Evolutionary conservation across 768 basidiomycete species (phyloP), one percentile per base, ranked within the genome.

Genomic region (Coprinopsis strossmayeri): DNA sequence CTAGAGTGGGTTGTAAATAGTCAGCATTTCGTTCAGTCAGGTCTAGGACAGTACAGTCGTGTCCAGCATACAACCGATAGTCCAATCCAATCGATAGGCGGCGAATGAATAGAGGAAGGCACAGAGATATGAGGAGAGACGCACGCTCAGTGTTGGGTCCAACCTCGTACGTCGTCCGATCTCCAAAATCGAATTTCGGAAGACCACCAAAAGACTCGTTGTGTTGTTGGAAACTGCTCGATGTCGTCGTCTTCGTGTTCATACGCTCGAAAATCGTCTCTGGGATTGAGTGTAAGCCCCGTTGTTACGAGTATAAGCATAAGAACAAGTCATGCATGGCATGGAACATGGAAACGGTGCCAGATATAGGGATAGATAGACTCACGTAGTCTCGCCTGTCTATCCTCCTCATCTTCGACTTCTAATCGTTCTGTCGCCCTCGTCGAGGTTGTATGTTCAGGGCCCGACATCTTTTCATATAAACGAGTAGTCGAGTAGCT

Each of bases 71-170:
- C 7, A 32, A 32, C 30, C 30, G 30, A 7, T 32, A 32, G 30
- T 32, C 18, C 10, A 18, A 9, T 9, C 34, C 13, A 23, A 49
- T n/a, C n/a, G n/a, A n/a, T n/a, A n/a, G n/a, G n/a, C n/a, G n/a
- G n/a, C n/a, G n/a, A n/a, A n/a, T n/a, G n/a, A n/a, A n/a, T n/a
- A n/a, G n/a, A n/a, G n/a, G n/a, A n/a, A 11, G 28, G 30, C 46
- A 46, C 28, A 45, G 34, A 54, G 34, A 39, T 37, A 39, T 21
- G 24, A 11, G 18, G 10, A 47, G 10, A 28, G 28, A 66, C 79
- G 46, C 58, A 81, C 81, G 69, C 53, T 78, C 77, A 47, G 68
- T 59, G 17, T 76, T 73, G 12, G 76, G 75, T 20, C 64, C 60
- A 25, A 74, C 53, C 10, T 68, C 54, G 51, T 66, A 70, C 0